Evolutionary conservation across 192 early-diverging fungal species (phyloP), one percentile per base, ranked within the genome.

Genomic region (Phlyctochytrium planicorne): DNA sequence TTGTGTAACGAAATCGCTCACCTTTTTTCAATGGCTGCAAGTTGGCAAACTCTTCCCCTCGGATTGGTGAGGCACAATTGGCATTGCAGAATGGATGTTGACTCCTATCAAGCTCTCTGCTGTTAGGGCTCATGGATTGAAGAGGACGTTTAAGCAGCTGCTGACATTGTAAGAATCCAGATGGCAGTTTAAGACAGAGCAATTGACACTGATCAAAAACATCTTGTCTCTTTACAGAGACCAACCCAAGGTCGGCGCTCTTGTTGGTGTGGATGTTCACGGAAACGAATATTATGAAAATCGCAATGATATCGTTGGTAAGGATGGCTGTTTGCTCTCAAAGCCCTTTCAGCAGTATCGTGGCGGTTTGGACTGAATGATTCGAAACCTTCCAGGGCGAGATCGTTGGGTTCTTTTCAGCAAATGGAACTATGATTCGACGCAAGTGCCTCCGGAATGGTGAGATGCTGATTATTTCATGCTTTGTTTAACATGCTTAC

Each of bases 211-310:
- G 36, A 31, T n/a, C n/a, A n/a, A n/a, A n/a, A n/a, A n/a, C n/a
- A n/a, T n/a, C n/a, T n/a, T n/a, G n/a, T 3, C 16, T 23, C 3
- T 33, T 30, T 29, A 24, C 53, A 78, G 77, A 17, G 78, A 78
- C 65, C 77, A 80, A 29, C 72, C 83, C 1, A 66, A 67, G 16
- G 71, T 71, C 53, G 83, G 83, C 3, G 74, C 59, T 34, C 70
- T 75, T n/a, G 77, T 83, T 10, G 83, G 83, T 17, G 70, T 53
- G 37, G 83, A 85, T 63, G 32, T 50, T 6, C 65, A 66, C 50
- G 80, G 80, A 27, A 85, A 85, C 77, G 69, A 82, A 32, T 85
- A 85, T 71, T 85, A 81, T 63, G 74, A 80, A 34, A 81, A 84
- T 71, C 23, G 68, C 12, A 53, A 78, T 2, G 79, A 84, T 60